phyloP scores from a whole-genome alignment of 208 protist genomes.

The Trypanosomatidae sp. region DNA sequence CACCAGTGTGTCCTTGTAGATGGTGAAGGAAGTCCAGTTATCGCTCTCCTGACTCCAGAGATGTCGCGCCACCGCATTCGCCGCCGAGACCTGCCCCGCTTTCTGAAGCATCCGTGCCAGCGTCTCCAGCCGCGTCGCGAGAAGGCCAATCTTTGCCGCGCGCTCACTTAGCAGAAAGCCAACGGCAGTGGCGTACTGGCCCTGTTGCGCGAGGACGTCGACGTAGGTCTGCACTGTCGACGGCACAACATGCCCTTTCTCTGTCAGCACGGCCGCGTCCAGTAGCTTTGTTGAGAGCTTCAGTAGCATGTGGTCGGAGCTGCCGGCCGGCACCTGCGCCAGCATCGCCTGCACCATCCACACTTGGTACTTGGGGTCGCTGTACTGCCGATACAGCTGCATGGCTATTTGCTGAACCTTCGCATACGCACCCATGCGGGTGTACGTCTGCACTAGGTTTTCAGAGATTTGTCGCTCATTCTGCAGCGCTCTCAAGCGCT shows the following conservation, averaged over 20 bases:
- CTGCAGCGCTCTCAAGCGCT: slow-evolving; percentile 49
- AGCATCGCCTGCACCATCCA: slow-evolving; percentile 85
- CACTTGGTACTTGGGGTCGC: slow-evolving; percentile 68
- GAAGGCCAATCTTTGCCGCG: slow-evolving; percentile 62
- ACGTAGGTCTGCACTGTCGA: slow-evolving; percentile 78
- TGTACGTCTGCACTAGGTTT: slow-evolving; percentile 79
- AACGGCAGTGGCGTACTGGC: slow-evolving; percentile 52
- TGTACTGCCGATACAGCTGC: slow-evolving; percentile 64
- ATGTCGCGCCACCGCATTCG: slow-evolving; percentile 60
- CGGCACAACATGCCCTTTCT: slow-evolving; percentile 54
- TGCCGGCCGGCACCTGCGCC: slow-evolving; percentile 68
- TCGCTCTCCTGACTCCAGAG: slow-evolving; percentile 67
- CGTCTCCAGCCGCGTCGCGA: slow-evolving; percentile 75
- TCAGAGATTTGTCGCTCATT: slow-evolving; percentile 64
- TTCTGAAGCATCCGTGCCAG: slow-evolving; percentile 42
- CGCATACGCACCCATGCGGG: slow-evolving; percentile 74
- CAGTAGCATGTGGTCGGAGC: slow-evolving; percentile 65
- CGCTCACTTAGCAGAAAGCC: slow-evolving; percentile 59
- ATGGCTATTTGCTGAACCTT: slow-evolving; percentile 61
- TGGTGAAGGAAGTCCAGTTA: slow-evolving; percentile 75
- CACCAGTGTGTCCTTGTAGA: slow-evolving; percentile 63
- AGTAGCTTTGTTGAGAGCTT: slow-evolving; percentile 75
- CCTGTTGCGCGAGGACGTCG: slow-evolving; percentile 76
- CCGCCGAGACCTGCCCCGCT: slow-evolving; percentile 37
- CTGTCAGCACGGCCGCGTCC: slow-evolving; percentile 55